A percentile compares a stretch with the other conserved stretches of the same genome.
Evolutionary conservation across 805 yeast genomes (phyloP).

Genomic region (Torulaspora microellipsoides): DNA sequence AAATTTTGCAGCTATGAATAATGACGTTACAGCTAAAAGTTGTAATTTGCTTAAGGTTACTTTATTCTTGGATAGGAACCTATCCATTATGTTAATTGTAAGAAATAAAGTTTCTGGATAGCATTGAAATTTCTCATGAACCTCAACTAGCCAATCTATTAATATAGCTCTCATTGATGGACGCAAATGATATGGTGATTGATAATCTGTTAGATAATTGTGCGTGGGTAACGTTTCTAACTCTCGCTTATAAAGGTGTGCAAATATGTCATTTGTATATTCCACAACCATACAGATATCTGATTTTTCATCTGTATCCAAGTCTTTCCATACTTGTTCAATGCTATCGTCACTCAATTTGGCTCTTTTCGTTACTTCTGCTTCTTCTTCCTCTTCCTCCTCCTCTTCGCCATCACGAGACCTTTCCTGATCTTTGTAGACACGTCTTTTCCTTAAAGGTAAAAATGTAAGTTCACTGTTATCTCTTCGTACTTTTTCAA

Average conservation of each 20-base stretch:
- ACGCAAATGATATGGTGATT: conserved; percentile 59
- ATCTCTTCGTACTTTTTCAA: conserved; percentile 18
- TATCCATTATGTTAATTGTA: conserved; percentile 81
- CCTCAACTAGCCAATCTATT: conserved; percentile 93
- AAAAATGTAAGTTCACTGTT: conserved; percentile 15
- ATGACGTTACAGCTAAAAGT: conserved; percentile 76
- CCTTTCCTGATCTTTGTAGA: conserved; percentile 21
- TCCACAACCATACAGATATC: conserved; percentile 89
- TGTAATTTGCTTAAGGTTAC: conserved; percentile 79
- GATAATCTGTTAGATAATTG: conserved; percentile 48
- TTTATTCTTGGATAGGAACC: conserved; percentile 70
- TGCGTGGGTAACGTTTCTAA: conserved; percentile 62
- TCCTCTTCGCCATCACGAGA: neutral
- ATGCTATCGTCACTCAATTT: conserved; percentile 35
- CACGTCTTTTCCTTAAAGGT: conserved; percentile 18
- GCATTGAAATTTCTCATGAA: conserved; percentile 76
- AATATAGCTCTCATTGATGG: conserved; percentile 82
- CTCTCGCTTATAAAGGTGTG: conserved; percentile 66
- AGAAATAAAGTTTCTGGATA: conserved; percentile 81
- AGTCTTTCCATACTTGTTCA: conserved; percentile 44
- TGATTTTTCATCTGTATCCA: conserved; percentile 63
- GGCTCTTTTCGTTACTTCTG: conserved; percentile 19
- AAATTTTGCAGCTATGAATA: conserved; percentile 87
- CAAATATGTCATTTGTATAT: conserved; percentile 81
- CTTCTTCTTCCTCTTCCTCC: conserved; percentile 4